Evolutionary conservation across 176 grass and related monocot species (phyloP), one percentile per base, ranked within the genome.

Genomic region (Carex kokanica): DNA sequence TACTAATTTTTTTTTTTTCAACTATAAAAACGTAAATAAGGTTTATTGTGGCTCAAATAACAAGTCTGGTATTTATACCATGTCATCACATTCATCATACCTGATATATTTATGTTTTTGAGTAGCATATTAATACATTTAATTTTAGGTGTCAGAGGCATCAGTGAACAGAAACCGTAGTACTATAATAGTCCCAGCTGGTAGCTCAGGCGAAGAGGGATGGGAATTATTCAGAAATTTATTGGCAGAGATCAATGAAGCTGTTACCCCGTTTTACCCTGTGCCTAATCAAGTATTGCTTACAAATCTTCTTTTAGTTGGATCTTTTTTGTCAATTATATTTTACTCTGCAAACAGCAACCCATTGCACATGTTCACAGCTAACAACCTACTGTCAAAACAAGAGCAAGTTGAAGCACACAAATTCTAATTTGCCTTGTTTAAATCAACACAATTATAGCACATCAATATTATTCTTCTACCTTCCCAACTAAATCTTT

Each of bases 211-310:
- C 43, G 96, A 99, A 91, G 96, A 99, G 86, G 96, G 96, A 57
- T 99, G 96, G 96, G 91, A 93, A 90, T 86, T 92, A 81, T 99
- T 99, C 81, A 93, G 96, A 68, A 95, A 90, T 88, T 85, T 99
- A 64, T 85, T 99, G 53, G 61, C 93, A 49, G 96, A 99, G 71
- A 95, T 99, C 77, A 95, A 95, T 86, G 90, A 91, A 61, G 96
- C 91, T 17, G 89, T 86, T 81, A 90, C 91, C 8, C 86, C 62
- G 61, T 84, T 95, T 43, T 93, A 88, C 65, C 85, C 93, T 73
- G 75, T 93, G 69, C 85, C 92, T 45, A 98, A 94, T 78, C 95
- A 93, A 81, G 95, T 98, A 91, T 52, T 59, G 18, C 63, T n/a
- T 64, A 34, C 11, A 25, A 52, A 62, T 52, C 6, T 86, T 60